Percentiles rank a stretch among this genome's conserved stretches.
Evolutionary conservation across 2,329 filamentous ascomycete genomes (phyloP).

Genomic region (Verticillium nonalfalfae): DNA sequence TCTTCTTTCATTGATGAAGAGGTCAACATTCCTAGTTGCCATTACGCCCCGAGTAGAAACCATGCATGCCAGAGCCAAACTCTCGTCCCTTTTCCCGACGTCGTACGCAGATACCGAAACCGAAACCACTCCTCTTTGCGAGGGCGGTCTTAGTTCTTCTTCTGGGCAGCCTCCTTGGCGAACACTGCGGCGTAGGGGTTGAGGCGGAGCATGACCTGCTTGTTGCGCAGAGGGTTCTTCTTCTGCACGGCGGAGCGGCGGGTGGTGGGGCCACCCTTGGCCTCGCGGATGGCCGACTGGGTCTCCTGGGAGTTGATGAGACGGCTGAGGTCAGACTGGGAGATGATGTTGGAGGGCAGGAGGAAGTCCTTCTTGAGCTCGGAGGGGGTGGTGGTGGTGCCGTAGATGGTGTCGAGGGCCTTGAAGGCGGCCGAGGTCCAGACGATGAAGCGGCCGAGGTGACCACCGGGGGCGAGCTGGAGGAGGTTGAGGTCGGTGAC

Average conservation of each 20-base stretch:
- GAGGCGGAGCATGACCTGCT: slow-evolving; percentile 95
- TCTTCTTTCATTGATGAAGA: slow-evolving; percentile 15
- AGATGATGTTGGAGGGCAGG: slow-evolving; percentile 84
- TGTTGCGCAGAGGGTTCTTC: slow-evolving; percentile 99
- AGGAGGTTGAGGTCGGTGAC: slow-evolving; percentile 96
- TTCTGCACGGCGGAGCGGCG: slow-evolving; percentile 93
- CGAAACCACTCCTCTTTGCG: neutral
- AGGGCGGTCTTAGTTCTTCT: slow-evolving; percentile 21
- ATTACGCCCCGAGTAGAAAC: slow-evolving; percentile 14
- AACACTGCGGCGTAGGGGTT: slow-evolving; percentile 96
- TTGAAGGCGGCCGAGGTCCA: slow-evolving; percentile 98
- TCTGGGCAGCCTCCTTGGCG: slow-evolving; percentile 62
- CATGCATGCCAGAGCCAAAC: slow-evolving; percentile 14
- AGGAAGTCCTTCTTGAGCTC: slow-evolving; percentile 99
- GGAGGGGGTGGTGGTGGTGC: slow-evolving; percentile 81
- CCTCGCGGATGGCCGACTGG: slow-evolving; percentile 88
- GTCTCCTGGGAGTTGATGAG: slow-evolving; percentile 99
- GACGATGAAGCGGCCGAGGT: slow-evolving; percentile 98
- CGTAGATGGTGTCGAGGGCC: slow-evolving; percentile 95
- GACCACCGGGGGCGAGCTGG: slow-evolving; percentile 97
- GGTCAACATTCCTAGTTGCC: slow-evolving; percentile 15
- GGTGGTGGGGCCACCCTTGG: slow-evolving; percentile 83
- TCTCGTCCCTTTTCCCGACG: slow-evolving; percentile 11
- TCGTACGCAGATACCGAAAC: neutral
- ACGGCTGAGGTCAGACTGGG: slow-evolving; percentile 91